Base-by-base conservation (phyloP, 2,329 filamentous ascomycete genomes). In the Aspergillus nomiae region DNA sequence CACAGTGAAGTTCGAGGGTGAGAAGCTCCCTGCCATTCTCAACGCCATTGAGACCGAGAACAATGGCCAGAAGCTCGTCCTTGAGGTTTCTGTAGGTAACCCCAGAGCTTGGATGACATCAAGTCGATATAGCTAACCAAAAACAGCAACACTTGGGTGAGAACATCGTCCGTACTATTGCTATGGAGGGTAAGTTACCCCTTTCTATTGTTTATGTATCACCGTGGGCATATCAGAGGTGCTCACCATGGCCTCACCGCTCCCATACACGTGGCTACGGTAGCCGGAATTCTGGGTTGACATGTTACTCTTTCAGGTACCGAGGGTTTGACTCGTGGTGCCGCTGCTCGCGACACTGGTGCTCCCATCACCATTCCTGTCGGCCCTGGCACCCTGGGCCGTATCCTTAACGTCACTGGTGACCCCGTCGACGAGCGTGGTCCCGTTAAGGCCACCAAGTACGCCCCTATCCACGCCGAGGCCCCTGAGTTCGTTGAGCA, bases 401-500 rank as follows among this genome's bases (percentile, higher is more conserved):
- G 95, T 87, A 99, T 99, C 88, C 94, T 99, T 86, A 99, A 99
- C 89, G 95, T 99, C 85, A 99, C 95, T 86, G 95, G 95, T 89
- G 94, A 99, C 85, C 95, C 95, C 80, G 98, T 99, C 84, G 95
- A 99, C 82, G 95, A 98, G 89, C 93, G 95, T 86, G 95, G 95
- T 74, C 95, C 95, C 74, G 92, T 99, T 87, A 97, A 97, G 90
- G 86, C 89, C 78, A 87, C 89, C 83, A 95, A 96, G 88, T 87
- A 83, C 81, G 83, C 89, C 46, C 92, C 95, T 71, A 99, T 99
- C 77, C 95, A 99, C 89, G 88, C 92, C 81, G 94, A 99, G 71
- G 89, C 95, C 73, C 95, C 95, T 71, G 84, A 85, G 80, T 99
- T 98, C 88, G 87, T 87, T 73, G 95, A 99, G 79, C 95, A 99